Percentiles rank a stretch among this genome's conserved stretches.
These are phyloP conservation scores for Miamiensis avidus DNA, from an alignment of 169 alveolate species.

Conservation along the genomic window DNA sequence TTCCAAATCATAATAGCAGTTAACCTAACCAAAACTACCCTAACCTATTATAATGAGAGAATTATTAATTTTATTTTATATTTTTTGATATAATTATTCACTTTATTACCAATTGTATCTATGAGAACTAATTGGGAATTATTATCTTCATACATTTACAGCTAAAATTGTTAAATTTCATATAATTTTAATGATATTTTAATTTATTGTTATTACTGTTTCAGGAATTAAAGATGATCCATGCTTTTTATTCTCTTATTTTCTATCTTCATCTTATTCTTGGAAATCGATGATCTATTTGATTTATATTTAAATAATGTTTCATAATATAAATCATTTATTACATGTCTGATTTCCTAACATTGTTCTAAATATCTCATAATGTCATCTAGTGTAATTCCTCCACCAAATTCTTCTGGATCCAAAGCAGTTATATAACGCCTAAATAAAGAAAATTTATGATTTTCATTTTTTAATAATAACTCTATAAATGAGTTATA, in stretches of 20 bases:
- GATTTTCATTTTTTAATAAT: too few relatives aligned
- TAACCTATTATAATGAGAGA: too few relatives aligned
- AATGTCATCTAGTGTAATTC: neutral
- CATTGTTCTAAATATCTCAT: neutral
- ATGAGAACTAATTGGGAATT: neutral
- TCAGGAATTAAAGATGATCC: neutral
- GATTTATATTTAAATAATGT: too few relatives aligned
- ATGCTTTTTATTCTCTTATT: too few relatives aligned
- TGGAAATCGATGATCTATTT: neutral
- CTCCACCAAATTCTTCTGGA: neutral
- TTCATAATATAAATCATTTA: too few relatives aligned
- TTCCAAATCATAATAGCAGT: neutral
- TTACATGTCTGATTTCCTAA: neutral
- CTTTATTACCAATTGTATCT: neutral
- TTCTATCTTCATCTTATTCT: neutral
- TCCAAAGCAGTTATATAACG: too few relatives aligned
- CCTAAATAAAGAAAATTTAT: neutral
- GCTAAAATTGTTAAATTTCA: too few relatives aligned
- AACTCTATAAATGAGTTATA: too few relatives aligned
- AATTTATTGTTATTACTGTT: too few relatives aligned
- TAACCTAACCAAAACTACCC: neutral
- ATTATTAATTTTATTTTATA: too few relatives aligned
- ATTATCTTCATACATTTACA: neutral
- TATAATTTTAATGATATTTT: too few relatives aligned
- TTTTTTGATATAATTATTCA: too few relatives aligned